Percentiles rank a stretch among this genome's conserved stretches.
Evolutionary conservation across 2,329 filamentous ascomycete species (phyloP).

Genomic region (Blumeria graminis): DNA sequence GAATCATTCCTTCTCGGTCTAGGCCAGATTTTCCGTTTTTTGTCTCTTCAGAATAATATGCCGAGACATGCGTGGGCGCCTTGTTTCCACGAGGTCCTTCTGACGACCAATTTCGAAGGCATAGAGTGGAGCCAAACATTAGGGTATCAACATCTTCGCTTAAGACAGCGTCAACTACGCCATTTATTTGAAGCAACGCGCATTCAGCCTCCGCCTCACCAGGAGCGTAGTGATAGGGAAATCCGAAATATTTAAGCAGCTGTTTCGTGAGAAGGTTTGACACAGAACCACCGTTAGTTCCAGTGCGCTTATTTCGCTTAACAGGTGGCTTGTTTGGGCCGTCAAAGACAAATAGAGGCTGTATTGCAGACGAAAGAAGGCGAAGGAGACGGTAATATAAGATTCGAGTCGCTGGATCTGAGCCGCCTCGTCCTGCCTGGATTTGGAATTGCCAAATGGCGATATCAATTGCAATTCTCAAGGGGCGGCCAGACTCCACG

Average conservation of each 20-base stretch:
- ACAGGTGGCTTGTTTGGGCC: slow-evolving; percentile 63
- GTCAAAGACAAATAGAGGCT: slow-evolving; percentile 79
- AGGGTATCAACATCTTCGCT: slow-evolving; percentile 93
- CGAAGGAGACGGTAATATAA: slow-evolving; percentile 78
- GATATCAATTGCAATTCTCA: slow-evolving; percentile 78
- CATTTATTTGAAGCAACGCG: slow-evolving; percentile 56
- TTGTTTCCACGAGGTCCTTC: slow-evolving; percentile 40
- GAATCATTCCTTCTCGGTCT: slow-evolving; percentile 70
- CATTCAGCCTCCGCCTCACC: slow-evolving; percentile 95
- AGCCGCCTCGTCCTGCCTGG: slow-evolving; percentile 63
- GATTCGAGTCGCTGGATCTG: slow-evolving; percentile 72
- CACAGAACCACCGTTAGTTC: slow-evolving; percentile 36
- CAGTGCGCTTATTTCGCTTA: slow-evolving; percentile 63
- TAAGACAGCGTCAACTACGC: slow-evolving; percentile 75
- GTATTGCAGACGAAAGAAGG: slow-evolving; percentile 51
- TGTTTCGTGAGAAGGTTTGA: slow-evolving; percentile 59
- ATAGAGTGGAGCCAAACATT: slow-evolving; percentile 78
- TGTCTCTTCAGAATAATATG: slow-evolving; percentile 44
- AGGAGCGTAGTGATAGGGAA: slow-evolving; percentile 62
- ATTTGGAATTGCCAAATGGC: slow-evolving; percentile 96
- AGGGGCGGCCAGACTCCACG: slow-evolving; percentile 41
- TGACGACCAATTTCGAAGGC: slow-evolving; percentile 61
- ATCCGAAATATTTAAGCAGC: slow-evolving; percentile 64
- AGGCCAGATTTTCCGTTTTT: slow-evolving; percentile 29
- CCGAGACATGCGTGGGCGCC: slow-evolving; percentile 59